These are phyloP conservation scores for Candida takata DNA, from an alignment of 805 yeast genomes.

Conservation along the genomic window DNA sequence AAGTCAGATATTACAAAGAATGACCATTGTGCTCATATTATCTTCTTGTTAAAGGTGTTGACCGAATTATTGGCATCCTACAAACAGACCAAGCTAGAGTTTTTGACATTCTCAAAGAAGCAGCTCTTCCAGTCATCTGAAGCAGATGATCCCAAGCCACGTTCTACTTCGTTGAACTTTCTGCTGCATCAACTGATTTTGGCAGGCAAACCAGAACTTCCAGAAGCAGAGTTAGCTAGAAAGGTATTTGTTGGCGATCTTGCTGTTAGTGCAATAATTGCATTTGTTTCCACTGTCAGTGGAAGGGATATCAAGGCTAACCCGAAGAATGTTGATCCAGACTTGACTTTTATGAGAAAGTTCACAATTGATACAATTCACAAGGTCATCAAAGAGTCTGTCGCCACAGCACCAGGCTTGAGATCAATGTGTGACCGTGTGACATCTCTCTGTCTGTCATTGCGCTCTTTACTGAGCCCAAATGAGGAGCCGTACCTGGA, in stretches of 20 bases:
- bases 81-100: constrained; percentile 73
- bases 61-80: constrained; percentile 74
- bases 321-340: constrained; percentile 53
- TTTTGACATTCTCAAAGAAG: constrained; percentile 69
- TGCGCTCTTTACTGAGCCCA: constrained; percentile 22
- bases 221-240: constrained; percentile 40
- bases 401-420: constrained; percentile 29
- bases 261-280: constrained; percentile 53
- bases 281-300: constrained; percentile 54
- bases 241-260: constrained; percentile 51
- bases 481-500: constrained; percentile 16
- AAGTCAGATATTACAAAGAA: constrained; percentile 39
- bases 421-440: constrained; percentile 48
- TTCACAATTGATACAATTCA: constrained; percentile 64
- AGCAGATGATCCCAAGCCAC: constrained; percentile 47
- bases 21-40: constrained; percentile 53
- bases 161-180: constrained; percentile 71
- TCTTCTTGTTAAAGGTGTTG: constrained; percentile 60
- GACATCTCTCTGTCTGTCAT: constrained; percentile 27
- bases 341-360: constrained; percentile 64
- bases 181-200: constrained; percentile 69
- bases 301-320: constrained; percentile 26
- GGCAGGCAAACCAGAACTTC: constrained; percentile 30
- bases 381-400: constrained; percentile 52
- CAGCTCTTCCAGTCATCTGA: constrained; percentile 17